These are phyloP conservation scores for Conoideocrella luteorostrata DNA, from an alignment of 2,329 filamentous ascomycete species.

Conservation along the genomic window DNA sequence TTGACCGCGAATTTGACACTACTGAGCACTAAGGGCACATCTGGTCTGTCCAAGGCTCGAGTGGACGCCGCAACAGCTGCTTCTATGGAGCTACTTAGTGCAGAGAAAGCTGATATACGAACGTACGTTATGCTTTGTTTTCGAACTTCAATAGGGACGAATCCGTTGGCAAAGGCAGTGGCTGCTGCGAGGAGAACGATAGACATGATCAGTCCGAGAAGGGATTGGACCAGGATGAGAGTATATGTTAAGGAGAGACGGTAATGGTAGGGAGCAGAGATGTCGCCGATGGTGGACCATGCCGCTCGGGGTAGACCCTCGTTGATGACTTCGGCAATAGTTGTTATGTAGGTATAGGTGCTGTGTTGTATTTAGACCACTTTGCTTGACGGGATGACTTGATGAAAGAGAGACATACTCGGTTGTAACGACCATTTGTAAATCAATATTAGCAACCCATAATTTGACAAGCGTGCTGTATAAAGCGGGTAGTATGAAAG, in stretches of 20 bases:
- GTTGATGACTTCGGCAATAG: conserved; percentile 62
- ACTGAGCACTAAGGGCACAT: conserved; percentile 62
- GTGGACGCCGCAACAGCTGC: conserved; percentile 55
- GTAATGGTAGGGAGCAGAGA: conserved; percentile 42
- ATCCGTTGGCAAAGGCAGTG: conserved; percentile 47
- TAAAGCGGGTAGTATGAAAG: conserved; percentile 60
- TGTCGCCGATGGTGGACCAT: conserved; percentile 64
- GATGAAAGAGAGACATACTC: conserved; percentile 13
- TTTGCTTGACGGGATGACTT: not conserved
- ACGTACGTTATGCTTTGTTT: conserved; percentile 55
- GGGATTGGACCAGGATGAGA: conserved; percentile 52
- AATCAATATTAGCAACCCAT: conserved; percentile 64
- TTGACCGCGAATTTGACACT: conserved; percentile 58
- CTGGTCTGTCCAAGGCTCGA: conserved; percentile 60
- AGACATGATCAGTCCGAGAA: conserved; percentile 54
- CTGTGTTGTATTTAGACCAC: not conserved
- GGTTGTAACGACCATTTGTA: conserved; percentile 34
- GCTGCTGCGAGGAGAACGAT: conserved; percentile 51
- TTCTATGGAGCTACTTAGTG: conserved; percentile 56
- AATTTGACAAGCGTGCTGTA: conserved; percentile 63
- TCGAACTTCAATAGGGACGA: conserved; percentile 56
- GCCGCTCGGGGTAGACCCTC: conserved; percentile 64
- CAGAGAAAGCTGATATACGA: conserved; percentile 56
- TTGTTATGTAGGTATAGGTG: conserved; percentile 62
- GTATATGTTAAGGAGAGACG: conserved; percentile 57